phyloP scores from a whole-genome alignment of 148 eudicot genomes.

The Cornus suecica region DNA sequence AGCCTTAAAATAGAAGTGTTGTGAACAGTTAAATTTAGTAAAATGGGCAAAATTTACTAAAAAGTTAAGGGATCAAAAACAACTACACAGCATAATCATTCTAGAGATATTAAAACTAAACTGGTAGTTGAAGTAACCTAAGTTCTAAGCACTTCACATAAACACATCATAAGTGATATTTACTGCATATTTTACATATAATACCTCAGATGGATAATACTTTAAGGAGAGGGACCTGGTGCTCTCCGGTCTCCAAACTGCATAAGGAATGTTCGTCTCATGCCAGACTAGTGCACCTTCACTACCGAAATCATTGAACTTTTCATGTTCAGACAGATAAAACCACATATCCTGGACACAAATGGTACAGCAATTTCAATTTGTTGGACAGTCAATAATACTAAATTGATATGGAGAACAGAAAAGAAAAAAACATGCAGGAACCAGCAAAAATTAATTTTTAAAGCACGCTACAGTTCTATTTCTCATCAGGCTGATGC shows the following conservation, averaged over 20 bases:
- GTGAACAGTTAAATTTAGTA: neutral
- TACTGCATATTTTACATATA: neutral
- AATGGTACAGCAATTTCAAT: neutral
- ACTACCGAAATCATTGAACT: constrained; percentile 69
- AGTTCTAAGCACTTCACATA: neutral
- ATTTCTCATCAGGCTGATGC: neutral
- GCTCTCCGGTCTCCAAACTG: constrained; percentile 87
- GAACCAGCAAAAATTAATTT: neutral
- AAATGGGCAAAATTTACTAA: neutral
- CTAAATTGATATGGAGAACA: neutral
- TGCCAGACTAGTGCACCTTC: constrained; percentile 96
- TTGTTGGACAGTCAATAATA: constrained; percentile 5
- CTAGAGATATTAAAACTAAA: neutral
- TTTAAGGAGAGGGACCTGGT: constrained; percentile 67
- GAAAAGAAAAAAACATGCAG: neutral
- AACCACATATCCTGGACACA: constrained; percentile 86
- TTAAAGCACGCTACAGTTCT: neutral
- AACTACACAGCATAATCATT: neutral
- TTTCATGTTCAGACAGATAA: constrained; percentile 78
- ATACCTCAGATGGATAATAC: constrained; percentile 87
- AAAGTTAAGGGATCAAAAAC: neutral
- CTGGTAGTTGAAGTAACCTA: neutral
- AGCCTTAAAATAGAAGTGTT: constrained; percentile 45
- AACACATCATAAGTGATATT: constrained; percentile 3
- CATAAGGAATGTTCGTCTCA: constrained; percentile 94